These are phyloP conservation scores for Limtongozyma cylindracea DNA, from an alignment of 805 yeast genomes.

Conservation along the genomic window DNA sequence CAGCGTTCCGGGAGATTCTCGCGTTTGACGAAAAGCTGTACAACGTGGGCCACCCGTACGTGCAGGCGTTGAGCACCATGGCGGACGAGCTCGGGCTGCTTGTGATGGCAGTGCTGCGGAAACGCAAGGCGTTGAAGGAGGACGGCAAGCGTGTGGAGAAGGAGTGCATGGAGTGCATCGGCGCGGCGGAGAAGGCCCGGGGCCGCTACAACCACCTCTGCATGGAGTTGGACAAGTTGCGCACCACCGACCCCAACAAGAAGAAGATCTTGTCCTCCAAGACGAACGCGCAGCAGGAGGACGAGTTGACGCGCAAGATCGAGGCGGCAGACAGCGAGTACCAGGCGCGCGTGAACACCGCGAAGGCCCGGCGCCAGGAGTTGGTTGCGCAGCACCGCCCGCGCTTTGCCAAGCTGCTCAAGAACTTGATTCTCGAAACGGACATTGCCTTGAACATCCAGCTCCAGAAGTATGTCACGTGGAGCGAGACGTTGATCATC, in stretches of 20 bases:
- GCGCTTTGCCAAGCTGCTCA: constrained; percentile 39
- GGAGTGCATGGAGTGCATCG: constrained; percentile 62
- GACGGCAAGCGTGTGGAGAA: constrained; percentile 63
- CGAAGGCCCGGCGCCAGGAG: constrained; percentile 51
- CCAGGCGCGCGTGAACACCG: constrained; percentile 45
- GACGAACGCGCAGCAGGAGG: constrained; percentile 73
- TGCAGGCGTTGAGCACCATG: constrained; percentile 62
- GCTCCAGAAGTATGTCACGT: constrained; percentile 69
- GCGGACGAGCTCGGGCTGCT: constrained; percentile 61
- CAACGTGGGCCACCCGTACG: constrained; percentile 50
- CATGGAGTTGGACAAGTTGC: constrained; percentile 64
- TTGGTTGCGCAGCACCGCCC: constrained; percentile 60
- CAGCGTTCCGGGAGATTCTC: constrained; percentile 40
- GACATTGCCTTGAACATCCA: constrained; percentile 82
- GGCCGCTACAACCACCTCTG: constrained; percentile 48
- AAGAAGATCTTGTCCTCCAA: constrained; percentile 62
- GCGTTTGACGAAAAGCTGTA: constrained; percentile 52
- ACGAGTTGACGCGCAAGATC: constrained; percentile 60
- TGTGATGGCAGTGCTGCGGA: constrained; percentile 38
- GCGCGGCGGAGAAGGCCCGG: constrained; percentile 74
- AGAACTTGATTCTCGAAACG: constrained; percentile 58
- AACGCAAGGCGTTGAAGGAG: constrained; percentile 61
- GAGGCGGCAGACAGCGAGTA: constrained; percentile 74
- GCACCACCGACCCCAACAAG: constrained; percentile 61
- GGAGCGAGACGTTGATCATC: constrained; percentile 61